Evolutionary conservation across 306 rosid genomes (phyloP).

Genomic region (peach (Prunus persica)): Prunus_persica_NCBIv2 NC_034010.1:22500501-22501000

Average conservation of each 20-base stretch:
- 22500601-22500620: slow-evolving; percentile 61
- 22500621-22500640: slow-evolving; percentile 73
- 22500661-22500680: slow-evolving; percentile 49
- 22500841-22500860: neutral
- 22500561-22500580: neutral
- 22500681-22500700: slow-evolving; percentile 40
- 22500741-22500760: neutral
- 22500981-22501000: neutral
- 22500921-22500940: neutral
- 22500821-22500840: neutral
- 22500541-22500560: neutral
- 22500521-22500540: neutral
- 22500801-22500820: neutral
- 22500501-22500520: neutral
- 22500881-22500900: too few species aligned
- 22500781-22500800: neutral
- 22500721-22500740: neutral
- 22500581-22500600: slow-evolving; percentile 93
- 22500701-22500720: neutral
- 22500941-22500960: neutral
- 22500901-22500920: neutral
- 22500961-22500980: neutral
- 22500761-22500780: neutral
- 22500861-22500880: too few species aligned
- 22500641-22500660: slow-evolving; percentile 81